phyloP scores from a whole-genome alignment of 371 early-diverging fungal species.

The Dinochytrium kinnereticum region DNA sequence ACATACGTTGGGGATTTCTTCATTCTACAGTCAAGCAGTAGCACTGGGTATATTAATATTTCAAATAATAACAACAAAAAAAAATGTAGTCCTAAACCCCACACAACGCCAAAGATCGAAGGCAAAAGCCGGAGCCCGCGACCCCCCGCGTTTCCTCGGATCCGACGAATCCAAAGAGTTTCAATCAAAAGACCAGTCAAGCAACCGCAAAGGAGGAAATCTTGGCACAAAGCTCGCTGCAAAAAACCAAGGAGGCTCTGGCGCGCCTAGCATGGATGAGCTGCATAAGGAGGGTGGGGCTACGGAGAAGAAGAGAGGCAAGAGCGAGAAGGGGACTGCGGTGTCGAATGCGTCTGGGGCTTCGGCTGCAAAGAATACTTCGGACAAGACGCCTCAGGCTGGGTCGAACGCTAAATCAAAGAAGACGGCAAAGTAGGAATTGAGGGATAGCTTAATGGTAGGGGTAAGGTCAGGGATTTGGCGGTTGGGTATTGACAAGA shows the following conservation, averaged over 20 bases:
- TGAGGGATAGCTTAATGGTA: not conserved
- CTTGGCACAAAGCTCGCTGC: not conserved
- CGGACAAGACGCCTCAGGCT: not conserved
- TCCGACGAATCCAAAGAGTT: conserved; percentile 19
- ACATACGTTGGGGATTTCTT: not conserved
- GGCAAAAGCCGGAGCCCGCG: conserved; percentile 24
- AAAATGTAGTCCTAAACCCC: conserved; percentile 16
- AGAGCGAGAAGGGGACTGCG: not conserved
- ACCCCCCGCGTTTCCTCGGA: conserved; percentile 18
- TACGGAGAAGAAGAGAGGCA: conserved; percentile 19
- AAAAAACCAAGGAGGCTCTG: conserved; percentile 9
- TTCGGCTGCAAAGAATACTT: not conserved
- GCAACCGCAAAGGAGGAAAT: not conserved
- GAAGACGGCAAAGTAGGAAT: conserved; percentile 1
- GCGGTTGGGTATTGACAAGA: not conserved
- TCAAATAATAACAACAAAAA: not conserved
- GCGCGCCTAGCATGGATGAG: conserved; percentile 22
- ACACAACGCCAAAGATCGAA: conserved; percentile 28
- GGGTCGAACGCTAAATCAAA: not conserved
- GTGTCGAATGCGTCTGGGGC: not conserved
- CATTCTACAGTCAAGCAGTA: not conserved
- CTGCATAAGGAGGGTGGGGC: conserved; percentile 12
- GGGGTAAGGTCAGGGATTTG: not conserved
- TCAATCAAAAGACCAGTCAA: not conserved
- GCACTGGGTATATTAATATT: not conserved